Percentiles rank a stretch among this genome's conserved stretches.
These are phyloP conservation scores for Plasmodium falciparum DNA, from an alignment of 169 alveolate genomes.

Conservation along the genomic window DNA sequence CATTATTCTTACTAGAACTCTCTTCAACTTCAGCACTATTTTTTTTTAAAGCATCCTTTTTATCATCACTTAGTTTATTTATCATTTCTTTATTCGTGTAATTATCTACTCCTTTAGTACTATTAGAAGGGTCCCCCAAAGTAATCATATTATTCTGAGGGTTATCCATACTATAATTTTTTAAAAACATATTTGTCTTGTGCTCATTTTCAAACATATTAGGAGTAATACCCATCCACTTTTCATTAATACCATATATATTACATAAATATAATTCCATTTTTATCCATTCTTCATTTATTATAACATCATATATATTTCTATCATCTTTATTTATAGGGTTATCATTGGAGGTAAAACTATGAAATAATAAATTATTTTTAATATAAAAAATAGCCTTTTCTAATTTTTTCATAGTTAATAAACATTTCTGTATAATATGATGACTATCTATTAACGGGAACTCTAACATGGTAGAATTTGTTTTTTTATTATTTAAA, in stretches of 20 bases:
- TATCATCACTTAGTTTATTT: not conserved
- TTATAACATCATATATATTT: slow-evolving; percentile 46
- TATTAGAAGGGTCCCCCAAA: not conserved
- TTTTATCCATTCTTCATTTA: slow-evolving; percentile 63
- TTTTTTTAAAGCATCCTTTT: not conserved
- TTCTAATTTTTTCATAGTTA: slow-evolving; percentile 73
- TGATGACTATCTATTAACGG: slow-evolving; percentile 57
- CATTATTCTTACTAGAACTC: not conserved
- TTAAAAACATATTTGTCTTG: slow-evolving; percentile 10
- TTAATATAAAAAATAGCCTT: slow-evolving; percentile 73
- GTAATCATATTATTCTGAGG: no score
- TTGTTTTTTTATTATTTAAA: slow-evolving; percentile 51
- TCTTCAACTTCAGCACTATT: not conserved
- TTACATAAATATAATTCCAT: slow-evolving; percentile 74
- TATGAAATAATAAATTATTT: slow-evolving; percentile 37
- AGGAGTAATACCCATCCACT: slow-evolving; percentile 75
- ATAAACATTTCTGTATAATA: slow-evolving; percentile 70
- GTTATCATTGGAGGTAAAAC: not conserved
- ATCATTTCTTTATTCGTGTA: not conserved
- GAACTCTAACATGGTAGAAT: slow-evolving; percentile 74
- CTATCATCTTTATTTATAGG: slow-evolving; percentile 44
- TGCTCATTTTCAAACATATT: slow-evolving; percentile 43
- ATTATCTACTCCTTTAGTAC: not conserved
- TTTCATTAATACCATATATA: slow-evolving; percentile 60
- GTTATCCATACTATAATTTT: slow-evolving; percentile 24